Base-by-base conservation (phyloP, 2,329 filamentous ascomycete genomes). In the Fusarium mangiferae region DNA sequence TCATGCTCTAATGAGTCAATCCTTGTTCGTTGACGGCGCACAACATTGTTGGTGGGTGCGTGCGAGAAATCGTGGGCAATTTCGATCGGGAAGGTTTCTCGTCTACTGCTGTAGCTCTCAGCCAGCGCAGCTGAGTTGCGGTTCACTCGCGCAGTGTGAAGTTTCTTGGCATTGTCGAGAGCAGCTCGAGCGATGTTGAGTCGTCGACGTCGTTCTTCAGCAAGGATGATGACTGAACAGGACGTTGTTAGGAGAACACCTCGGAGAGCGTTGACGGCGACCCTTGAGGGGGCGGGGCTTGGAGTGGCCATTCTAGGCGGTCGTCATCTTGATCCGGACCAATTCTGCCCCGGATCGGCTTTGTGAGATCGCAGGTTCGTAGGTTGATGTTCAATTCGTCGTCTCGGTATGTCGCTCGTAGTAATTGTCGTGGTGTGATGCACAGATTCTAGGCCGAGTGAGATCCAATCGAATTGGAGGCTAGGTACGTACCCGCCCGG, bases 221-320 rank as follows among this genome's bases (percentile, higher is more conserved):
- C 83, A 62, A 90, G 81, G 33, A 88, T 78, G 56, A 86, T 84
- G 62, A 90, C 83, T 46, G 88, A 89, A 77, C 87, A 90, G 14
- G 88, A 89, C 5, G 88, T 90, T 57, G 88, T 88, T 22, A 90
- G 80, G 62, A 88, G 84, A 66, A 90, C 84, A 71, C 87, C 86
- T 69, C 87, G 87, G 41, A 90, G 85, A 66, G 87, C 85, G 79
- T 87, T 85, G 72, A 90, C 83, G 66, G 86, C 87, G 67, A 86
- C 86, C 81, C 87, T 87, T 42, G 88, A 89, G 54, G 87, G 88
- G 63, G 88, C 85, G 66, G 86, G 86, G 65, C 85, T 81, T 56
- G 83, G 82, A 63, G 84, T 79, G 60, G 84, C 83, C 87, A 88
- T 88, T 68, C 74, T 66, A 79, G 64, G 74, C 69, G 61, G 76